phyloP scores from a whole-genome alignment of 2,329 filamentous ascomycete genomes.

The Verticillium albo-atrum region DNA sequence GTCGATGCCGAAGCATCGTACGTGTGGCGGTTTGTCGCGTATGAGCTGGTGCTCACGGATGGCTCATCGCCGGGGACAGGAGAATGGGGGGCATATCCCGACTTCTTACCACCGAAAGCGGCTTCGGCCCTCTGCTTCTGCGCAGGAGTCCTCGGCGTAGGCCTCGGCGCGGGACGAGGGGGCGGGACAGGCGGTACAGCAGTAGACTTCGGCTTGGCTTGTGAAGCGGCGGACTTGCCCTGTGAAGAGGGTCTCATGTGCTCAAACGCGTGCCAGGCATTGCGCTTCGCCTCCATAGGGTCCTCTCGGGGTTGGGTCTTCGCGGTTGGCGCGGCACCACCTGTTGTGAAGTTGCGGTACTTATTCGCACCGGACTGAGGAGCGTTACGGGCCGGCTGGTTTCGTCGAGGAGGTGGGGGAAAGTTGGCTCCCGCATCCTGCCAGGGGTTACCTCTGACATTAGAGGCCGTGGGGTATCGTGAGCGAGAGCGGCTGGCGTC shows the following conservation, averaged over 20 bases:
- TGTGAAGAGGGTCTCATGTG: slow-evolving; percentile 25
- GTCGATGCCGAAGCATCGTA: slow-evolving; percentile 11
- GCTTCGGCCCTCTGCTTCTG: slow-evolving; percentile 51
- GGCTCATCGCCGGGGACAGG: slow-evolving; percentile 47
- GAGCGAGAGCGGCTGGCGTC: slow-evolving; percentile 40
- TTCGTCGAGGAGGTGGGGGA: slow-evolving; percentile 43
- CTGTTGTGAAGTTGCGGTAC: slow-evolving; percentile 39
- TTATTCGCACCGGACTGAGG: slow-evolving; percentile 36
- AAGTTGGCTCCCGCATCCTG: slow-evolving; percentile 43
- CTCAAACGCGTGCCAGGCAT: slow-evolving; percentile 36
- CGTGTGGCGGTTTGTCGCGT: slow-evolving; percentile 24
- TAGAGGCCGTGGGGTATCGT: slow-evolving; percentile 44
- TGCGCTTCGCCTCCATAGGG: slow-evolving; percentile 32
- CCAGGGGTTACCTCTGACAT: slow-evolving; percentile 55
- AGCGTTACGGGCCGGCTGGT: slow-evolving; percentile 12
- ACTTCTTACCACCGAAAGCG: slow-evolving; percentile 46
- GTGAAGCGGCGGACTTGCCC: slow-evolving; percentile 26
- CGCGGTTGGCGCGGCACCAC: slow-evolving; percentile 36
- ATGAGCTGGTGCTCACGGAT: slow-evolving; percentile 44
- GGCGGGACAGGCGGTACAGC: slow-evolving; percentile 23
- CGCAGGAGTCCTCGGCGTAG: slow-evolving; percentile 44
- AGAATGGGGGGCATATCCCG: slow-evolving; percentile 46
- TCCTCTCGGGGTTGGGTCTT: slow-evolving; percentile 26
- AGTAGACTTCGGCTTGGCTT: slow-evolving; percentile 17
- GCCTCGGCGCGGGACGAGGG: slow-evolving; percentile 26